These are phyloP conservation scores for Mariannaea elegans DNA, from an alignment of 2,329 filamentous ascomycete genomes.

Conservation along the genomic window DNA sequence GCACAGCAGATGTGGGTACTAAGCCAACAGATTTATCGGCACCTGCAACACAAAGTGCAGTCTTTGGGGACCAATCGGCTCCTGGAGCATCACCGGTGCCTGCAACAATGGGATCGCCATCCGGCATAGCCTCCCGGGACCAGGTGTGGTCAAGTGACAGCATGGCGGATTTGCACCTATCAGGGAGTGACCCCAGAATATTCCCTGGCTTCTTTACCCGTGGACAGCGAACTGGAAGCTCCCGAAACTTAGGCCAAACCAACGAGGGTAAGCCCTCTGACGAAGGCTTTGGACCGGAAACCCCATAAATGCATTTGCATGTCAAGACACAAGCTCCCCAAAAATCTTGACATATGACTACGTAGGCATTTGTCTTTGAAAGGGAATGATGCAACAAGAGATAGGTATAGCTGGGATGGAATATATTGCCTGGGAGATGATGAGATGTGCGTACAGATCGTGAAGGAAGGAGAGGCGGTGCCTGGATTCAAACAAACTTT, in stretches of 20 bases:
- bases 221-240: slow-evolving; percentile 55
- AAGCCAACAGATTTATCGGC: slow-evolving; percentile 31
- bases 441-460: no score
- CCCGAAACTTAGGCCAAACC: slow-evolving; percentile 41
- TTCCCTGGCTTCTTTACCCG: slow-evolving; percentile 75
- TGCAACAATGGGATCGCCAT: slow-evolving; percentile 30
- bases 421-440: not conserved
- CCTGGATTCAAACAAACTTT: no score
- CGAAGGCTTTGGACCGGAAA: slow-evolving; percentile 28
- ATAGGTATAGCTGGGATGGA: not conserved
- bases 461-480: no score
- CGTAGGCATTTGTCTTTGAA: not conserved
- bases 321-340: no score
- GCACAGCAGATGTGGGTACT: slow-evolving; percentile 18
- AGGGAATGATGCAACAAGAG: no score
- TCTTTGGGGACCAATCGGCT: slow-evolving; percentile 13
- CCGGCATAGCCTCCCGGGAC: slow-evolving; percentile 42
- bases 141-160: slow-evolving; percentile 50
- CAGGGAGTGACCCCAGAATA: slow-evolving; percentile 71
- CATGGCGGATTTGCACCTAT: slow-evolving; percentile 57
- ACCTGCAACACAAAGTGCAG: slow-evolving; percentile 17
- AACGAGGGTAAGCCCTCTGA: slow-evolving; percentile 34
- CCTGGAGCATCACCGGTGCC: slow-evolving; percentile 23
- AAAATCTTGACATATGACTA: not conserved
- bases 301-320: not conserved